phyloP scores from a whole-genome alignment of 2,329 filamentous ascomycete genomes.

The Aspergillus candidus region DNA sequence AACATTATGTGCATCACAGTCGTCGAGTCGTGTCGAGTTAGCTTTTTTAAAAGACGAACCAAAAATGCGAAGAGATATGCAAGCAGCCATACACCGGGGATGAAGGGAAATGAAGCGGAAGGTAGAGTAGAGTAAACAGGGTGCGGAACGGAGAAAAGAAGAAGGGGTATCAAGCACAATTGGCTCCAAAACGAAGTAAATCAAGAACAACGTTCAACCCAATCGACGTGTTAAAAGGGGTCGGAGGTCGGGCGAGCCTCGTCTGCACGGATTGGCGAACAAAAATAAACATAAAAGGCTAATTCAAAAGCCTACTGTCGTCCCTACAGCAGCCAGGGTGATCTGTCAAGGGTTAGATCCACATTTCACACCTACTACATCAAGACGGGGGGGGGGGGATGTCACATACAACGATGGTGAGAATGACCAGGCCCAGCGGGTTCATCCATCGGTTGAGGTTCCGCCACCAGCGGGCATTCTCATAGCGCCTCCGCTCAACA shows the following conservation, averaged over 20 bases:
- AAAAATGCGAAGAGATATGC: constrained; percentile 1
- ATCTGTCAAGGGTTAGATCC: constrained; percentile 18
- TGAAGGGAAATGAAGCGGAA: constrained; percentile 1
- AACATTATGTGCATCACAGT: constrained; percentile 27
- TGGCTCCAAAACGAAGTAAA: constrained; percentile 6
- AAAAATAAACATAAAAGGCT: neutral
- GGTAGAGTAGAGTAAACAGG: constrained; percentile 5
- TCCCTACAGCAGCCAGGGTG: constrained; percentile 27
- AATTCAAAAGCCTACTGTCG: constrained; percentile 27
- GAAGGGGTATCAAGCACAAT: constrained; percentile 5
- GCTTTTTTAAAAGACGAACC: constrained; percentile 15
- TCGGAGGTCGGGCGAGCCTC: constrained; percentile 2
- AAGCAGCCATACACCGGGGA: constrained; percentile 4
- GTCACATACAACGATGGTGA: constrained; percentile 49
- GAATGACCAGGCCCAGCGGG: constrained; percentile 50
- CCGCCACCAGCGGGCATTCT: constrained; percentile 61
- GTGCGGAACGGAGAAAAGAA: constrained; percentile 6
- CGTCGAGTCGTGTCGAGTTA: constrained; percentile 27
- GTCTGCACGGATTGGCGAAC: constrained; percentile 2
- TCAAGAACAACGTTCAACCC: constrained; percentile 4
- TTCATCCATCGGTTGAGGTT: constrained; percentile 58
- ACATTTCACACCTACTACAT: neutral
- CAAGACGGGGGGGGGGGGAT: neutral
- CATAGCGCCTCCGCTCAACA: constrained; percentile 45
- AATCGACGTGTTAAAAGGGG: constrained; percentile 1